phyloP scores from a whole-genome alignment of 129 eudicot genomes.

The Flaveria bidentis region DNA sequence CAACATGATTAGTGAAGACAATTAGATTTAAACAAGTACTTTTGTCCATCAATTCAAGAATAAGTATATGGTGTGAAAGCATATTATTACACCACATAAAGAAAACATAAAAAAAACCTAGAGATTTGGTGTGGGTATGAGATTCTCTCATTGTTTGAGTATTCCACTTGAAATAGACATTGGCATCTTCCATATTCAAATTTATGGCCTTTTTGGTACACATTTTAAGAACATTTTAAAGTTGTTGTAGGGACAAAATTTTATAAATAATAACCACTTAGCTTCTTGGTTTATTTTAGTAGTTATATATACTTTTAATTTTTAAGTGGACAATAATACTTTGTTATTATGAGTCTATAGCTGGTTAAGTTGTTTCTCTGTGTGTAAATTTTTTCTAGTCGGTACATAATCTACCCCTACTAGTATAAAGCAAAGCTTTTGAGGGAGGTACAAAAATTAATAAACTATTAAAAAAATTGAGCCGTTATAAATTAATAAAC shows the following conservation, averaged over 20 bases:
- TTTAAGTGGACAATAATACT: too few relatives aligned
- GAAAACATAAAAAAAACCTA: neutral
- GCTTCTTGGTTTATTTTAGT: too few relatives aligned
- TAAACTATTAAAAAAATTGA: too few relatives aligned
- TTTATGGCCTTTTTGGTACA: neutral
- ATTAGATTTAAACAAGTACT: neutral
- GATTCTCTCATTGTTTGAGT: neutral
- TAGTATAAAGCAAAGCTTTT: too few relatives aligned
- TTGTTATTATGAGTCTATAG: too few relatives aligned
- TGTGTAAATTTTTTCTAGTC: too few relatives aligned
- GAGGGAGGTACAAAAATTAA: too few relatives aligned
- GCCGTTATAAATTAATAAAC: too few relatives aligned
- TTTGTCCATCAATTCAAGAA: neutral
- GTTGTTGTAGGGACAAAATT: neutral
- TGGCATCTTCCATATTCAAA: neutral
- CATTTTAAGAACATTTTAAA: neutral
- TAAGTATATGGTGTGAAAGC: slow-evolving; percentile 14
- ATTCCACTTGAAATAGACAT: slow-evolving; percentile 8
- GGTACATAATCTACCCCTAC: too few relatives aligned
- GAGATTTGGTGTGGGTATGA: neutral
- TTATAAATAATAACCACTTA: too few relatives aligned
- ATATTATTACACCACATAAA: neutral
- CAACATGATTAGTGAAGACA: neutral
- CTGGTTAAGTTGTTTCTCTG: too few relatives aligned
- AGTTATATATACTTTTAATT: too few relatives aligned